Percentiles rank a stretch among this genome's conserved stretches.
Evolutionary conservation across 805 yeast genomes (phyloP).

Genomic region (Saturnispora quitensis): DNA sequence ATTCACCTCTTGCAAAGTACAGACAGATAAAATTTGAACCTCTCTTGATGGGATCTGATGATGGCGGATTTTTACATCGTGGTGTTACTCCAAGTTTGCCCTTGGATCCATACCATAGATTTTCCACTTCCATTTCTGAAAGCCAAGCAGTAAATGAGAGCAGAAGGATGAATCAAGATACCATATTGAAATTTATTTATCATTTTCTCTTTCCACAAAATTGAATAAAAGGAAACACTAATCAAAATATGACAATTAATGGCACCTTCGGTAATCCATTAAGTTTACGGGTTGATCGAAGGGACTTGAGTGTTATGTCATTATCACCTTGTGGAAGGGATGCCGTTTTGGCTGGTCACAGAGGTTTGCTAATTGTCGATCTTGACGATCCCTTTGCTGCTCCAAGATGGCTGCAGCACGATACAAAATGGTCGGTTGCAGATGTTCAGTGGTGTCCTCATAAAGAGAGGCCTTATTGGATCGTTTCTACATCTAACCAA

Average conservation of each 20-base stretch:
- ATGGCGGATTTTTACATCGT: background rate
- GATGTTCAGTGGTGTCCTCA: conserved; percentile 99
- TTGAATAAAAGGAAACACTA: background rate
- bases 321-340: conserved; percentile 86
- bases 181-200: background rate
- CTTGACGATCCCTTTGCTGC: conserved; percentile 91
- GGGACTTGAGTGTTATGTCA: conserved; percentile 73
- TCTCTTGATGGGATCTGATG: conserved; percentile 13
- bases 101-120: conserved; percentile 3
- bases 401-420: conserved; percentile 88
- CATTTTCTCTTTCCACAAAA: background rate
- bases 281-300: conserved; percentile 86
- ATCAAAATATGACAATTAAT: background rate
- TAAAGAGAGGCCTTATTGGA: conserved; percentile 75
- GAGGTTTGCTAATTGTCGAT: conserved; percentile 85
- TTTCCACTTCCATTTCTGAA: background rate
- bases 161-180: background rate
- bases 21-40: conserved; percentile 51
- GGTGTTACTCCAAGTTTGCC: background rate
- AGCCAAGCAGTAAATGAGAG: background rate
- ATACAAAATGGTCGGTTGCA: conserved; percentile 96
- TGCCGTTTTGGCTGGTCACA: conserved; percentile 78
- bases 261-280: conserved; percentile 70
- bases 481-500: conserved; percentile 88
- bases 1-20: conserved; percentile 83